Conservation (phyloP, 2,329 filamentous ascomycete genomes). For the Aureobasidium lini region DNA sequence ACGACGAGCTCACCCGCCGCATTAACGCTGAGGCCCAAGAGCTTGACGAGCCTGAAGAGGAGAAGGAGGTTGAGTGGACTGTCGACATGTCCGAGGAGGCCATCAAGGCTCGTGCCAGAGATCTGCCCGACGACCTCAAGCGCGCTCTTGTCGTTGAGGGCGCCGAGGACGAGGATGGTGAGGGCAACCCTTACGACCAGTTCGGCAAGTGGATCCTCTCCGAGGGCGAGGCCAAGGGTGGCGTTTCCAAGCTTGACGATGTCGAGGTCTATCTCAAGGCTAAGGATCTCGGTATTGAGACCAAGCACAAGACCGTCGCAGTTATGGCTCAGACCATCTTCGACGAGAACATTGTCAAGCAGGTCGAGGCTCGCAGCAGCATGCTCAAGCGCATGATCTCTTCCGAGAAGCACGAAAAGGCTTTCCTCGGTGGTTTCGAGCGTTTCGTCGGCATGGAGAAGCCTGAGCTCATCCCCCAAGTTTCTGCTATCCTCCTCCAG, state of each 20-base stretch:
- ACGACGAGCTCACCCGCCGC: slow-evolving; percentile 81
- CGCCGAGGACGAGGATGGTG: slow-evolving; percentile 72
- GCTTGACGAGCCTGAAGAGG: slow-evolving; percentile 61
- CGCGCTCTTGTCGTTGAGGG: slow-evolving; percentile 67
- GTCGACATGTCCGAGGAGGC: slow-evolving; percentile 95
- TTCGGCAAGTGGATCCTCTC: slow-evolving; percentile 90
- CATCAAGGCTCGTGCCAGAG: slow-evolving; percentile 86
- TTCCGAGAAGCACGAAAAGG: slow-evolving; percentile 90
- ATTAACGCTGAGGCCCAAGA: slow-evolving; percentile 62
- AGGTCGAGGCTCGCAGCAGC: slow-evolving; percentile 73
- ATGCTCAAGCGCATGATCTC: slow-evolving; percentile 86
- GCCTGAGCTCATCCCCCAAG: slow-evolving; percentile 66
- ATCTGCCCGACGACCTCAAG: slow-evolving; percentile 92
- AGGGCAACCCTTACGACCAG: slow-evolving; percentile 73
- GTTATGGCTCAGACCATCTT: slow-evolving; percentile 93
- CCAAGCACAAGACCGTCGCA: slow-evolving; percentile 85
- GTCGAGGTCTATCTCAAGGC: slow-evolving; percentile 94
- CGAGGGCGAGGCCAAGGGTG: slow-evolving; percentile 60
- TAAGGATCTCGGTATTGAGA: slow-evolving; percentile 88
- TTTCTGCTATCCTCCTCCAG: slow-evolving; percentile 80
- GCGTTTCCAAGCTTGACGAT: slow-evolving; percentile 73
- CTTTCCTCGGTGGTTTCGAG: slow-evolving; percentile 89
- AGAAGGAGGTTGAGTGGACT: slow-evolving; percentile 87
- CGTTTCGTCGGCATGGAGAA: slow-evolving; percentile 80
- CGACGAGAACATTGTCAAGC: slow-evolving; percentile 77